Conservation (phyloP, 2,329 filamentous ascomycete genomes). For the Lachnellula cervina region DNA sequence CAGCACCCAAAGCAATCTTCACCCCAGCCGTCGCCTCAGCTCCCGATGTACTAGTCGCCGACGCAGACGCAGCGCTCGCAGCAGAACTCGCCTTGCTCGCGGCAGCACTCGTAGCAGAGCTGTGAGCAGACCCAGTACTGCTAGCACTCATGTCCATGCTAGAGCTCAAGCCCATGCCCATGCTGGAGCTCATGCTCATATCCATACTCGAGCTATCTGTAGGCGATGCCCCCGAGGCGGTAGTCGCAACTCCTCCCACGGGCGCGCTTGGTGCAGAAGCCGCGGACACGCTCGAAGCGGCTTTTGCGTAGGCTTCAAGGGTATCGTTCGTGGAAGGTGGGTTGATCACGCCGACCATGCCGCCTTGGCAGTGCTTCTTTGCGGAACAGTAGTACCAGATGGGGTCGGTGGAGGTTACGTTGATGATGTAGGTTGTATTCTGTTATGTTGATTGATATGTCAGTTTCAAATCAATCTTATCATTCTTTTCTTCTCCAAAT, state of each 20-base stretch:
- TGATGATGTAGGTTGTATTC: conserved; percentile 19
- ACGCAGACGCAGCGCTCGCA: not conserved
- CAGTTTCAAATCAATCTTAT: not conserved
- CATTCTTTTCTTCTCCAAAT: not conserved
- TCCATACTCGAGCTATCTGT: not conserved
- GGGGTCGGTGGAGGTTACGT: conserved; percentile 35
- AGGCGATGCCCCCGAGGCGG: conserved; percentile 13
- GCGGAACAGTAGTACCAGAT: conserved; percentile 41
- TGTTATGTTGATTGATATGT: conserved; percentile 1
- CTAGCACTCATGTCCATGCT: not conserved
- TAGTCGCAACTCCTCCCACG: conserved; percentile 13
- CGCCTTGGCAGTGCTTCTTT: conserved; percentile 35
- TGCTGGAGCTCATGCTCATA: not conserved
- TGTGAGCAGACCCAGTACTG: not conserved
- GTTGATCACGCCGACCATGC: conserved; percentile 42
- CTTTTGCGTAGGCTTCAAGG: conserved; percentile 5
- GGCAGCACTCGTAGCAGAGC: not conserved
- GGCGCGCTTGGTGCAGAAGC: conserved; percentile 7
- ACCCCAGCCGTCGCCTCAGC: conserved; percentile 6
- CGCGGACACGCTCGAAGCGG: conserved; percentile 4
- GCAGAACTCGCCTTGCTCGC: not conserved
- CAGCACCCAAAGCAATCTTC: conserved; percentile 12
- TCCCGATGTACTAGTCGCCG: conserved; percentile 1
- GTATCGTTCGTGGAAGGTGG: conserved; percentile 19
- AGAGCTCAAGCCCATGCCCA: not conserved